phyloP scores from a whole-genome alignment of 2,329 filamentous ascomycete species.

The Mariannaea sp. region DNA sequence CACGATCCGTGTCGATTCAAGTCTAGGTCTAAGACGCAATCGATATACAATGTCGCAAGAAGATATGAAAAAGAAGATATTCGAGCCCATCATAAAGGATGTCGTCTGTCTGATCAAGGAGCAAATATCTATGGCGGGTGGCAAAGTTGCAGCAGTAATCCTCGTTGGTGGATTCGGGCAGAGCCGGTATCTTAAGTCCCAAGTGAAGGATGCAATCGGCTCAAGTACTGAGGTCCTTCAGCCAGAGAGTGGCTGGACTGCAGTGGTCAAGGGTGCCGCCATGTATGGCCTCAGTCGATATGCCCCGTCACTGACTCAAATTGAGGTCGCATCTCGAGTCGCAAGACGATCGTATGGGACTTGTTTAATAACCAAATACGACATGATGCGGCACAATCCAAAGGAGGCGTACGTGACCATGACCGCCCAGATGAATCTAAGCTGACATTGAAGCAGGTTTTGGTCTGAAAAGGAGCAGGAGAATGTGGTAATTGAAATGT shows the following conservation, averaged over 20 bases:
- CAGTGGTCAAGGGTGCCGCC: slow-evolving; percentile 57
- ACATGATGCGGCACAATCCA: slow-evolving; percentile 44
- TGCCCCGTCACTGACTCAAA: slow-evolving; percentile 35
- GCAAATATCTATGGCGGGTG: slow-evolving; percentile 44
- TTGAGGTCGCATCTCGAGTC: slow-evolving; percentile 43
- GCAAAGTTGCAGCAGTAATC: slow-evolving; percentile 46
- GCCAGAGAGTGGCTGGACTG: slow-evolving; percentile 54
- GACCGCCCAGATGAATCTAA: not conserved
- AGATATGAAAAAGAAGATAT: slow-evolving; percentile 66
- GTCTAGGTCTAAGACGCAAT: slow-evolving; percentile 41
- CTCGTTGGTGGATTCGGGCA: slow-evolving; percentile 56
- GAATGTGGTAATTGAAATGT: slow-evolving; percentile 45
- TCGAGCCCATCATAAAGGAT: slow-evolving; percentile 49
- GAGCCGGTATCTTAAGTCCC: slow-evolving; percentile 50
- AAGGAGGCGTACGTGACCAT: slow-evolving; percentile 42
- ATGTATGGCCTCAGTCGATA: slow-evolving; percentile 46
- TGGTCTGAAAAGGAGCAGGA: slow-evolving; percentile 47
- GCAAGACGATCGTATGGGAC: slow-evolving; percentile 46
- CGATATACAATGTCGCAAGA: slow-evolving; percentile 49
- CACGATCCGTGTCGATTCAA: slow-evolving; percentile 43
- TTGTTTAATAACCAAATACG: slow-evolving; percentile 43
- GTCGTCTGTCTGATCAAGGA: slow-evolving; percentile 50
- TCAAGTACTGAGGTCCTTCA: slow-evolving; percentile 50
- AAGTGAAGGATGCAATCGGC: slow-evolving; percentile 45
- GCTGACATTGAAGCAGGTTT: slow-evolving; percentile 37